Percentiles rank a stretch among this genome's conserved stretches.
phyloP scores from a whole-genome alignment of 2,329 filamentous ascomycete species.

The Ophiosphaerella narmari region DNA sequence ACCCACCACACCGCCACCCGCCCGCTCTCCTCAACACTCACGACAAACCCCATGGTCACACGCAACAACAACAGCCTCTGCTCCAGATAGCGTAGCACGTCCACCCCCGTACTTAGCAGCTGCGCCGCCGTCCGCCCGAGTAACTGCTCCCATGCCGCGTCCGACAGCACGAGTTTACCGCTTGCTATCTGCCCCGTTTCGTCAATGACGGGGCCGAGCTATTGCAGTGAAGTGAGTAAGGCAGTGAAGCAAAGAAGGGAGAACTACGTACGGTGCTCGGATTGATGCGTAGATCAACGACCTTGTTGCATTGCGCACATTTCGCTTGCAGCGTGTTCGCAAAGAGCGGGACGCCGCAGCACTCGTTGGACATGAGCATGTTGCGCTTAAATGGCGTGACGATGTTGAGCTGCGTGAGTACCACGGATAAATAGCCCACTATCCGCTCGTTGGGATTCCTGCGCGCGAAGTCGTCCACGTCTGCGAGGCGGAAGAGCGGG shows the following conservation, averaged over 20 bases:
- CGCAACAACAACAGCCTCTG: constrained; percentile 58
- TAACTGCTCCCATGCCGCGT: constrained; percentile 58
- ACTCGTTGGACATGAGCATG: constrained; percentile 54
- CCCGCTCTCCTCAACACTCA: constrained; percentile 48
- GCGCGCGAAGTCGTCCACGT: constrained; percentile 50
- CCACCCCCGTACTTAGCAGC: constrained; percentile 46
- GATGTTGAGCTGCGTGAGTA: constrained; percentile 51
- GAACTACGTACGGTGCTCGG: constrained; percentile 44
- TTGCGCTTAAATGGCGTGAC: constrained; percentile 47
- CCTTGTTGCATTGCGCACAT: constrained; percentile 50
- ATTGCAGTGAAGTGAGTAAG: background rate
- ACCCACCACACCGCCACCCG: constrained; percentile 42
- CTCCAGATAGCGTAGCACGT: constrained; percentile 56
- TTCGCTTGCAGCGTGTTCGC: constrained; percentile 51
- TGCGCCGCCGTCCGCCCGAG: constrained; percentile 52
- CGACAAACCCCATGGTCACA: constrained; percentile 61
- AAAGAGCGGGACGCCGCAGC: constrained; percentile 60
- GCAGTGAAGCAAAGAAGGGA: too few species aligned
- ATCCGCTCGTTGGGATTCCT: constrained; percentile 38
- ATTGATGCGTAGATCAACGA: constrained; percentile 47
- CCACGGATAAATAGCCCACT: constrained; percentile 51
- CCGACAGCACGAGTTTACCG: constrained; percentile 60
- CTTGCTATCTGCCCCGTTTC: constrained; percentile 60
- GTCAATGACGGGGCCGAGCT: constrained; percentile 54
- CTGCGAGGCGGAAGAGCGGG: constrained; percentile 50